phyloP scores from a whole-genome alignment of 75 land plant genomes.

The Cunninghamia lanceolata region DNA sequence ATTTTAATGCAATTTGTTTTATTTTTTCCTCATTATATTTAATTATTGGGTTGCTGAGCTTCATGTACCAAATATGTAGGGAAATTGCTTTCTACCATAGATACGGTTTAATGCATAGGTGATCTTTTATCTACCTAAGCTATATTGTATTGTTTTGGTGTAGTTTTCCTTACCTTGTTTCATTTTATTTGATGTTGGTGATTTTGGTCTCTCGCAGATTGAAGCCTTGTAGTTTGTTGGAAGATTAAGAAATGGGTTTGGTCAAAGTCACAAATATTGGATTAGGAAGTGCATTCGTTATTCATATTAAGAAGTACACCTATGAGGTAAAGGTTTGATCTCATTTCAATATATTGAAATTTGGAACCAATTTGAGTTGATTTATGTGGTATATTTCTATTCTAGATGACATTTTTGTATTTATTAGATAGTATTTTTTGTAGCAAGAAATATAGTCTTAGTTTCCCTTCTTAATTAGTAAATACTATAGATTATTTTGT shows the following conservation, averaged over 20 bases:
- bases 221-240: conserved; percentile 91
- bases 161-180: not conserved
- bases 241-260: conserved; percentile 64
- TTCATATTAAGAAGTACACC: conserved; percentile 73
- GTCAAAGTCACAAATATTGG: conserved; percentile 94
- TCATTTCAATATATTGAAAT: too few relatives aligned
- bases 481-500: too few relatives aligned
- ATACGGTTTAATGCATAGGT: conserved; percentile 90
- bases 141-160: too few relatives aligned
- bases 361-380: too few relatives aligned
- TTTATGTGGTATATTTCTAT: too few relatives aligned
- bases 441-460: too few relatives aligned
- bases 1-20: too few relatives aligned
- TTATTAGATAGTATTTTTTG: too few relatives aligned
- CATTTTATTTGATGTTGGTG: too few relatives aligned
- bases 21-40: not conserved
- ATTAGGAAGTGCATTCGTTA: conserved; percentile 49
- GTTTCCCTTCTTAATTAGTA: too few relatives aligned
- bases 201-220: conserved; percentile 63
- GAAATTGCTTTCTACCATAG: conserved; percentile 83
- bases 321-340: too few relatives aligned
- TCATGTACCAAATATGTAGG: conserved; percentile 55
- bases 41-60: conserved; percentile 24
- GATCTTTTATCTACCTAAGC: not conserved
- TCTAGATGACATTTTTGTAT: too few relatives aligned